Evolutionary conservation across 1,284 basidiomycete genomes (phyloP).

Genomic region (Malassezia yamatoensis): DNA sequence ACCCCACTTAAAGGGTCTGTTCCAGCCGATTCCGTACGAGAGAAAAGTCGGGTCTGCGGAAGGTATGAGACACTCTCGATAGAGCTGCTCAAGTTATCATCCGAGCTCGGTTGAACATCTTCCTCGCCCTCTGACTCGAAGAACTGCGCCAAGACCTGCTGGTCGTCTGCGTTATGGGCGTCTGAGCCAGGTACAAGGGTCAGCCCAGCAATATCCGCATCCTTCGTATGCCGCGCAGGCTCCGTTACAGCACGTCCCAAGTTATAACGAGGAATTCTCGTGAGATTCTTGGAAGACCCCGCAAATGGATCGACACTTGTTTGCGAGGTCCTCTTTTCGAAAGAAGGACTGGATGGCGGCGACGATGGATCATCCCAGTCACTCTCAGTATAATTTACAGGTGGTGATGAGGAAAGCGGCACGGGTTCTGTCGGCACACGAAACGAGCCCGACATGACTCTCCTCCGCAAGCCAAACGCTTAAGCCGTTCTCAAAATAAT

Average conservation of each 20-base stretch:
- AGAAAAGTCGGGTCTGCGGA: conserved; percentile 6
- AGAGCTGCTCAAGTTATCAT: neutral
- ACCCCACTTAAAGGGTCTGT: conserved; percentile 21
- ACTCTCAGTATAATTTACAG: neutral
- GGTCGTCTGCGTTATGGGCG: neutral
- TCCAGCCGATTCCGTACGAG: conserved; percentile 18
- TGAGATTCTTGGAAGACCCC: conserved; percentile 12
- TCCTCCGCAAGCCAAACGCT: neutral
- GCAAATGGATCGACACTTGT: conserved; percentile 9
- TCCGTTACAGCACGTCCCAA: conserved; percentile 9
- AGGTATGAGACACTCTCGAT: neutral
- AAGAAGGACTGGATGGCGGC: conserved; percentile 18
- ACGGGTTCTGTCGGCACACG: conserved; percentile 1
- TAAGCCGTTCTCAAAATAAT: too few relatives aligned
- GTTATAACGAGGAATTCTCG: neutral
- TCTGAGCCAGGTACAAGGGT: neutral
- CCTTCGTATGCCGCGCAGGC: neutral
- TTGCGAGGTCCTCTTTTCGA: neutral
- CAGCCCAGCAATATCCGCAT: neutral
- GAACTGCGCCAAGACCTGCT: conserved; percentile 10
- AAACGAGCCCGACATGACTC: conserved; percentile 3
- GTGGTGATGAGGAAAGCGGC: conserved; percentile 10
- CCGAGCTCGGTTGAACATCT: conserved; percentile 6
- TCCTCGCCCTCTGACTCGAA: conserved; percentile 13
- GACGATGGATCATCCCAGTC: conserved; percentile 2